Conservation (phyloP, 257 asterid genomes). For the Fraxinus cuspidata region DNA sequence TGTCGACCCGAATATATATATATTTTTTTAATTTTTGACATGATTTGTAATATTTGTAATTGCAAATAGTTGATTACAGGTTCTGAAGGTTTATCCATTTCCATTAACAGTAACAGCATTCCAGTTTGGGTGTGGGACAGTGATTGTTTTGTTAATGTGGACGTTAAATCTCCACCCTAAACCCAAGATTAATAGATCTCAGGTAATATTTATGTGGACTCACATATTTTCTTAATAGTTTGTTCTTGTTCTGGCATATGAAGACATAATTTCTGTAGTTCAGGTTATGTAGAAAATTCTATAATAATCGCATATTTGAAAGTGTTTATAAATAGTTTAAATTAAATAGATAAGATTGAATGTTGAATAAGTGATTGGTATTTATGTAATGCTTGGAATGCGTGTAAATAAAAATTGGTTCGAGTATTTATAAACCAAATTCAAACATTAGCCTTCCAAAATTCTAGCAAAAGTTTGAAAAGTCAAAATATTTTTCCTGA, state of each 20-base stretch:
- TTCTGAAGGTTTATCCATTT: slow-evolving; percentile 70
- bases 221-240: background rate
- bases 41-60: no score
- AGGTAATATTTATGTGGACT: slow-evolving; percentile 37
- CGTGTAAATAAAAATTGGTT: no score
- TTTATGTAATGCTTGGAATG: no score
- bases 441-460: no score
- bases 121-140: slow-evolving; percentile 81
- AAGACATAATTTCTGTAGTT: background rate
- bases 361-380: no score
- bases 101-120: slow-evolving; percentile 84
- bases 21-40: background rate
- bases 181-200: slow-evolving; percentile 67
- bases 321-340: no score
- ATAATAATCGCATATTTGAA: background rate
- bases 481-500: no score
- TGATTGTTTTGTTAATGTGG: slow-evolving; percentile 68
- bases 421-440: no score
- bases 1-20: no score
- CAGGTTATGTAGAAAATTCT: background rate
- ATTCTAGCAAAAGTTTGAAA: no score
- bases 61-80: slow-evolving; percentile 35
- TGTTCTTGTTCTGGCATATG: slow-evolving; percentile 2
- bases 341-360: no score
- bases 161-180: slow-evolving; percentile 63